These are phyloP conservation scores for Blepharisma japonicum DNA, from an alignment of 73 alveolate genomes.

Conservation along the genomic window DNA sequence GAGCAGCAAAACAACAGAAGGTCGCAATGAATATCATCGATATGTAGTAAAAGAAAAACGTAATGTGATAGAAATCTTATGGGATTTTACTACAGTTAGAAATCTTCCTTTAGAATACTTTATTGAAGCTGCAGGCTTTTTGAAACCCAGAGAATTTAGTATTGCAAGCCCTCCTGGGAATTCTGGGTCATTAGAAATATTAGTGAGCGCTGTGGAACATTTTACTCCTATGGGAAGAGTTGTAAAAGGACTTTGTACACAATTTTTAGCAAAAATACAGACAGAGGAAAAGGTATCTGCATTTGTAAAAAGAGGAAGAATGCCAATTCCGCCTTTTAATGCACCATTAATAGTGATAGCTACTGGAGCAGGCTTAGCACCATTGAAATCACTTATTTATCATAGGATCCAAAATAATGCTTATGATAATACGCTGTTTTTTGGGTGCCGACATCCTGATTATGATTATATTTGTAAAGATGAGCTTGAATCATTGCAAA, in stretches of 20 bases:
- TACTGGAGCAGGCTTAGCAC: conserved; percentile 79
- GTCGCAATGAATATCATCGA: conserved; percentile 72
- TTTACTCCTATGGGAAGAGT: conserved; percentile 56
- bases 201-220: conserved; percentile 68
- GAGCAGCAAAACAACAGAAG: conserved; percentile 64
- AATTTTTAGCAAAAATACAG: conserved; percentile 43
- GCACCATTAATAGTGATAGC: conserved; percentile 62
- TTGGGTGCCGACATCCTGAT: conserved; percentile 64
- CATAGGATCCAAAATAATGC: conserved; percentile 20
- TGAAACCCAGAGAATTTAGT: conserved; percentile 68
- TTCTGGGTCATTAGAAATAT: conserved; percentile 37
- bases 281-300: conserved; percentile 33
- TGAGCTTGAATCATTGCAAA: conserved; percentile 44
- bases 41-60: conserved; percentile 75
- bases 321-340: conserved; percentile 39
- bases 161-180: conserved; percentile 47
- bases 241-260: conserved; percentile 70
- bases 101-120: conserved; percentile 62
- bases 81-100: conserved; percentile 55
- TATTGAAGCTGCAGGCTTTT: conserved; percentile 47
- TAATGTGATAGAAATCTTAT: conserved; percentile 63
- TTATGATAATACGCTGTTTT: conserved; percentile 42
- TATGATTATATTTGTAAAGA: conserved; percentile 64
- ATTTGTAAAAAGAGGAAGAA: conserved; percentile 56
- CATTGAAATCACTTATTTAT: conserved; percentile 54